phyloP scores from a whole-genome alignment of 495 filamentous ascomycete genomes.

The Neurospora sp. region DNA sequence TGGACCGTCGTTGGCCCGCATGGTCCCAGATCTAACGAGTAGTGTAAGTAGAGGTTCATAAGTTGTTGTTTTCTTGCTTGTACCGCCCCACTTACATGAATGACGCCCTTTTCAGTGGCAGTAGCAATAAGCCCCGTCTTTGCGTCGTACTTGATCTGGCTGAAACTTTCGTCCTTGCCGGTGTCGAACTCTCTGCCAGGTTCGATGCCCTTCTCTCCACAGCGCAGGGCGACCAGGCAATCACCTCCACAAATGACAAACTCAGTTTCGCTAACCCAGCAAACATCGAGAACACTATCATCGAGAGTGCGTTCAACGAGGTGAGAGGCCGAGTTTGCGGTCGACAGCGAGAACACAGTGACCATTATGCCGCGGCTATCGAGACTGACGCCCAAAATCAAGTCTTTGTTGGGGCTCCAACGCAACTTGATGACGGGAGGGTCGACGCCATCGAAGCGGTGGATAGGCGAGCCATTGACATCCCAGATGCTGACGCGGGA shows the following conservation, averaged over 20 bases:
- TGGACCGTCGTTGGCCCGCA: constrained; percentile 31
- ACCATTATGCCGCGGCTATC: constrained; percentile 36
- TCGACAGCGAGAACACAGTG: constrained; percentile 38
- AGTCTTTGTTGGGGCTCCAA: constrained; percentile 48
- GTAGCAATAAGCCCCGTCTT: constrained; percentile 37
- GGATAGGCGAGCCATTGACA: constrained; percentile 41
- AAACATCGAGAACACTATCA: constrained; percentile 42
- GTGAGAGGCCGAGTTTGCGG: constrained; percentile 29
- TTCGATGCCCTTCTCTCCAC: constrained; percentile 28
- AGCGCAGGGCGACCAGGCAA: constrained; percentile 32
- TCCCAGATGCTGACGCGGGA: constrained; percentile 62
- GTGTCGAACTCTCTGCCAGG: constrained; percentile 30
- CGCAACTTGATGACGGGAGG: constrained; percentile 47
- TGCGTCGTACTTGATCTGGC: constrained; percentile 39
- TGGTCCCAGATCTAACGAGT: constrained; percentile 40
- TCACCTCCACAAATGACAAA: constrained; percentile 52
- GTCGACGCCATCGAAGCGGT: constrained; percentile 36
- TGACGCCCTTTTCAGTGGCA: constrained; percentile 36
- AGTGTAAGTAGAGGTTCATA: not conserved
- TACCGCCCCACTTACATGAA: constrained; percentile 34
- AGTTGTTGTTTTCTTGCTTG: too few relatives aligned
- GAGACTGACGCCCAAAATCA: constrained; percentile 44
- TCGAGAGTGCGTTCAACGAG: constrained; percentile 36
- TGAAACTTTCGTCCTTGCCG: constrained; percentile 31
- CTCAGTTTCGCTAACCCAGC: constrained; percentile 48